Evolutionary conservation across 768 basidiomycete species (phyloP), one percentile per base, ranked within the genome.

Genomic region (Auricularia auricula-judae): DNA sequence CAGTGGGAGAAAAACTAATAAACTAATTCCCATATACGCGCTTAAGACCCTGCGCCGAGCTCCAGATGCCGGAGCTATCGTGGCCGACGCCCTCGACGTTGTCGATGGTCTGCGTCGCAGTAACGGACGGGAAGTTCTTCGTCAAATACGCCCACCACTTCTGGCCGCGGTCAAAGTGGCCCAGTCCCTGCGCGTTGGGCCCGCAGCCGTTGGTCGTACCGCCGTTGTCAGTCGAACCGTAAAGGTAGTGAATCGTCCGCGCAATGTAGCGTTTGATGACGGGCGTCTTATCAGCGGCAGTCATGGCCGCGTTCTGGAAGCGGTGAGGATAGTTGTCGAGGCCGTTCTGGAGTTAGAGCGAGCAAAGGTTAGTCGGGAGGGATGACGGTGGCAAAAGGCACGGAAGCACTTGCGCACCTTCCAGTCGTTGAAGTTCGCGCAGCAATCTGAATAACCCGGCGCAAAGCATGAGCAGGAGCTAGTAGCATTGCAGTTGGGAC

Each of bases 81-180:
- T 59, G 56, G 23, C 29, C 56, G 34, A 59, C 29, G 56, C 56
- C 56, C 12, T 23, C 23, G 8, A 59, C 34, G 23, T 59, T 59
- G 56, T 59, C 56, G 16, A n/a, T 23, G 7, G 56, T 59, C 56
- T 59, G 56, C 56, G 56, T 59, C 11, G 8, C 33, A 10, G 8
- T 33, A 29, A 59, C 56, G 5, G 4, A 10, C 29, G 56, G 29
- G 16, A 14, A 59, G 56, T 59, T 59, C 16, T 8, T 8, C 23
- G 56, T 59, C 29, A 59, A 23, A 18, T 59, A 59, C 29, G 23
- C 21, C 56, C 56, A 59, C 56, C 56, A 59, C 56, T 59, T 59
- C 56, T 59, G 56, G 8, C 56, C 56, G 56, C 56, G 56, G 56
- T 59, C 56, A 29, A 29, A 59, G 18, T 59, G 56, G 56, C 56